These are phyloP conservation scores for Rutidosis leptorrhynchoides DNA, from an alignment of 129 eudicot species.

Conservation along the genomic window DNA sequence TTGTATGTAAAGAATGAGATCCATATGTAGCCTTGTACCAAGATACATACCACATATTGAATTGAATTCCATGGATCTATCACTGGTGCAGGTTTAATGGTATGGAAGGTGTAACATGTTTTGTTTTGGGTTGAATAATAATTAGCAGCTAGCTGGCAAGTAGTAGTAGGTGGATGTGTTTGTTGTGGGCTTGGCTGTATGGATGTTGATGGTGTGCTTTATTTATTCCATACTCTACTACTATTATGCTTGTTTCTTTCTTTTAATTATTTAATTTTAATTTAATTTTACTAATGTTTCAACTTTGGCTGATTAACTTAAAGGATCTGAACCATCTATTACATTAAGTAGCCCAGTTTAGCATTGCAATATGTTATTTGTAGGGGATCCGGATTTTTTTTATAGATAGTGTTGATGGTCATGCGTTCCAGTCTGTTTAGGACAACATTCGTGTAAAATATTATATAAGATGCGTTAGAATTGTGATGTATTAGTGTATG, in stretches of 20 bases:
- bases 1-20: constrained; percentile 18
- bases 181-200: constrained; percentile 11
- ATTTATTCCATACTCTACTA: neutral
- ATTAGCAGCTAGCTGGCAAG: constrained; percentile 9
- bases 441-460: too few species aligned
- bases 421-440: too few species aligned
- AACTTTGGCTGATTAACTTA: neutral
- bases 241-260: neutral
- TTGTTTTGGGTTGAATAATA: neutral
- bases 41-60: neutral
- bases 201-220: constrained; percentile 8
- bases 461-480: too few species aligned
- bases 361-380: too few species aligned
- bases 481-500: neutral
- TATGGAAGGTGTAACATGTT: neutral
- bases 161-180: constrained; percentile 18
- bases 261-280: neutral
- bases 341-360: neutral
- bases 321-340: neutral
- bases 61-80: neutral
- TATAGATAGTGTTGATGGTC: too few species aligned
- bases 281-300: neutral
- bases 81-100: constrained; percentile 4
- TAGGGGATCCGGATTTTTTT: neutral
- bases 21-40: neutral